Evolutionary conservation across 352 stramenopile genomes (phyloP).

Genomic region (Aphanomyces astaci): DNA sequence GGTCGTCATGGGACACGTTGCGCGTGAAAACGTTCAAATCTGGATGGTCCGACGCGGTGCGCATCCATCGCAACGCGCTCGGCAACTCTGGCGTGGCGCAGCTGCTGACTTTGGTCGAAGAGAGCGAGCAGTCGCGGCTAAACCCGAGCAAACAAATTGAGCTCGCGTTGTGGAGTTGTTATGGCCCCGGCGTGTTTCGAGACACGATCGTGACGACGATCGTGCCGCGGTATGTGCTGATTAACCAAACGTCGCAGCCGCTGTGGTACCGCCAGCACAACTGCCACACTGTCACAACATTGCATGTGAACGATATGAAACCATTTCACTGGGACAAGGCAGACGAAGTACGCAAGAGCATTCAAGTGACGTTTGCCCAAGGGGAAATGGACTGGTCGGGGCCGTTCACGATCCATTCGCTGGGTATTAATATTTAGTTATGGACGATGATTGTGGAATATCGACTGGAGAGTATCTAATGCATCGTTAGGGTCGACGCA

Average conservation of each 20-base stretch:
- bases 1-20: slow-evolving; percentile 74
- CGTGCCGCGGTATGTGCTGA: slow-evolving; percentile 79
- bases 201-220: slow-evolving; percentile 84
- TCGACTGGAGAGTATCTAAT: background rate
- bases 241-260: slow-evolving; percentile 75
- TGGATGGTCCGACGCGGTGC: slow-evolving; percentile 78
- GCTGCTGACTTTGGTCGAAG: slow-evolving; percentile 72
- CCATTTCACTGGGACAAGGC: slow-evolving; percentile 80
- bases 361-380: slow-evolving; percentile 82
- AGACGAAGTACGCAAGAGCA: slow-evolving; percentile 54
- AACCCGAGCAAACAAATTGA: slow-evolving; percentile 56
- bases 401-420: slow-evolving; percentile 78
- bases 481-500: slow-evolving; percentile 54
- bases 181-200: slow-evolving; percentile 69
- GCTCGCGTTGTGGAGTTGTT: slow-evolving; percentile 78
- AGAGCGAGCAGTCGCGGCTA: slow-evolving; percentile 45
- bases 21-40: slow-evolving; percentile 66
- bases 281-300: slow-evolving; percentile 48
- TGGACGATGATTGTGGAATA: background rate
- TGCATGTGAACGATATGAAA: slow-evolving; percentile 68
- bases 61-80: slow-evolving; percentile 81
- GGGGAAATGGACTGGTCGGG: slow-evolving; percentile 66
- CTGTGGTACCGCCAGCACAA: slow-evolving; percentile 77
- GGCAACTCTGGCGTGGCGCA: slow-evolving; percentile 81
- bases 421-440: too few relatives aligned